Evolutionary conservation across 179 eudicot genomes (phyloP).

Genomic region (Amaranthus tricolor): DNA sequence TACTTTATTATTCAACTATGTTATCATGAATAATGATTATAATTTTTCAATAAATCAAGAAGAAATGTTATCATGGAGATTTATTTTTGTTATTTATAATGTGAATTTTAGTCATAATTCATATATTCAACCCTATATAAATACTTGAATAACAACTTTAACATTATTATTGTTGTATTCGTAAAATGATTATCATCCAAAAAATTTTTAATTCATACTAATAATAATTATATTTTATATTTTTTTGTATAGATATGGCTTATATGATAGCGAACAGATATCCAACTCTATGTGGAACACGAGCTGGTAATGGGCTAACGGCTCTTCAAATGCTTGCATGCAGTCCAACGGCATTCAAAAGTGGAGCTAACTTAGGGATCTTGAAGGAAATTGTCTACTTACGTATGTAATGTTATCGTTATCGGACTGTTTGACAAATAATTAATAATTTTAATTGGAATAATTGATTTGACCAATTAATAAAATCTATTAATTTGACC

Average conservation of each 20-base stretch:
- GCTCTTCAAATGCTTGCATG: constrained; percentile 18
- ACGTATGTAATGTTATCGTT: neutral
- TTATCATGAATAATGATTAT: too few relatives aligned
- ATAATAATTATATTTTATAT: too few relatives aligned
- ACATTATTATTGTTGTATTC: neutral
- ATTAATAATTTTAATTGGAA: too few relatives aligned
- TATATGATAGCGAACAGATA: constrained; percentile 6
- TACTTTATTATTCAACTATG: too few relatives aligned
- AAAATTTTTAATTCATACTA: neutral
- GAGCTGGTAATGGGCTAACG: neutral
- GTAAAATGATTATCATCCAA: neutral
- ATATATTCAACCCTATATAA: too few relatives aligned
- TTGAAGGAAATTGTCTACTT: constrained; percentile 8
- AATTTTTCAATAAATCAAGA: too few relatives aligned
- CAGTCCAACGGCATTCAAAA: constrained; percentile 8
- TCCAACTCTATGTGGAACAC: neutral
- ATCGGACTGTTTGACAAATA: neutral
- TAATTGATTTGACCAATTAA: too few relatives aligned
- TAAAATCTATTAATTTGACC: too few relatives aligned
- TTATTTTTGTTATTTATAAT: too few relatives aligned
- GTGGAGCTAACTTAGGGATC: constrained; percentile 9
- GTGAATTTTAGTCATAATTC: too few relatives aligned
- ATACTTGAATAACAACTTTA: too few relatives aligned
- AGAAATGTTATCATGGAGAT: too few relatives aligned
- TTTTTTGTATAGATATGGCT: constrained; percentile 8